These are phyloP conservation scores for Ascochyta koolunga DNA, from an alignment of 2,329 filamentous ascomycete genomes.

Conservation along the genomic window DNA sequence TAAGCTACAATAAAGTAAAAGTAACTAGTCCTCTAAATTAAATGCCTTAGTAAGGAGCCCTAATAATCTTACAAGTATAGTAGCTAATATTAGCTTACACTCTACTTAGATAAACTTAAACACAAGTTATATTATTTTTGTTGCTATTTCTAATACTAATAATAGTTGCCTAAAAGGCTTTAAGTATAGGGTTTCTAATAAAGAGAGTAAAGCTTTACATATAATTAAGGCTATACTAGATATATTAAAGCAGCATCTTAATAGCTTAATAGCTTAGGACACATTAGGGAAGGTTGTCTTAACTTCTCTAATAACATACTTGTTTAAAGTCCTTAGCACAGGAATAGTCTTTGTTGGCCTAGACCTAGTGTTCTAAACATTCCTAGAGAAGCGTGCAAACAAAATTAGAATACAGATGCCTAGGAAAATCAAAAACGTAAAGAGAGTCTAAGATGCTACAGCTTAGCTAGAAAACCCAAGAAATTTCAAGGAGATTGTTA, in stretches of 20 bases:
- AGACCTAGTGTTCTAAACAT: not conserved
- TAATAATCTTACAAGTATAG: not conserved
- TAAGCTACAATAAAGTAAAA: not conserved
- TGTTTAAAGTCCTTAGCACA: not conserved
- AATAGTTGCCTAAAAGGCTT: not conserved
- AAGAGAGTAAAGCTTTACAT: not conserved
- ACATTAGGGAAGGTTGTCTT: not conserved
- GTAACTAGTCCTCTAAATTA: not conserved
- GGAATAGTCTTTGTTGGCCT: not conserved
- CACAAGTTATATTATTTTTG: not conserved
- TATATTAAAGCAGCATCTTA: not conserved
- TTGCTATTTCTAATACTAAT: not conserved
- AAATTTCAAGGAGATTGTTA: not conserved
- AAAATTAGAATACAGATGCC: not conserved
- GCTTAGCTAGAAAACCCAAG: not conserved
- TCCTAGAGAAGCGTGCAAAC: not conserved
- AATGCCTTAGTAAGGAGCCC: not conserved
- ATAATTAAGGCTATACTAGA: not conserved
- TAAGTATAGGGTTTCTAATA: not conserved
- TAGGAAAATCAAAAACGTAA: not conserved
- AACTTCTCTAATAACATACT: not conserved
- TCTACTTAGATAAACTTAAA: not conserved
- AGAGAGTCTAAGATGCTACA: not conserved
- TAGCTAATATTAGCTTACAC: not conserved
- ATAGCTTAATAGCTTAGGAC: not conserved